Evolutionary conservation across 2,329 filamentous ascomycete species (phyloP), one percentile per base, ranked within the genome.

Genomic region (Teratosphaeria viscida): DNA sequence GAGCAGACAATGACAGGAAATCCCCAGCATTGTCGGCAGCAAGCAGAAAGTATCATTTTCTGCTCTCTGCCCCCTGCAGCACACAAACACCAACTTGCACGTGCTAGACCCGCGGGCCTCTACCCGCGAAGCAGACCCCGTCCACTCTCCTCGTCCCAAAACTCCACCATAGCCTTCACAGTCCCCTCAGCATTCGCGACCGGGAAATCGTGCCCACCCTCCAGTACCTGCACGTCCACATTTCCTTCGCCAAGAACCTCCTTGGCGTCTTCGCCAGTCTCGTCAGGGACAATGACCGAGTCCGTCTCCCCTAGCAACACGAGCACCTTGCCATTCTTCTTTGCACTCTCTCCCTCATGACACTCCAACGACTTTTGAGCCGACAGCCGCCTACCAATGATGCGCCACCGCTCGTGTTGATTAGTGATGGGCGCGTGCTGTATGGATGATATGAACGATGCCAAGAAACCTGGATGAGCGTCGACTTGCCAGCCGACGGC

Each of bases 401-500:
- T 73, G 27, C 70, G 70, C 88, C 88, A 92, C 52, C 83, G 77
- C 43, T 78, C 76, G 59, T 84, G 79, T 63, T 87, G 81, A 12
- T 81, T 79, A 62, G 86, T 83, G 26, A 92, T 84, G 0, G 89
- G 89, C 1, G 85, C 86, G 67, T 87, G 75, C 23, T 85, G 80
- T 65, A 92, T 86, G 34, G 82, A 85, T 60, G 84, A 88, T 67
- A 90, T 81, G 67, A 91, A 91, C 0, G 88, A 82, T 2, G 78
- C 76, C 5, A 90, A 76, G 67, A 90, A 92, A 0, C 87, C 89
- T 1, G 71, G 68, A 69, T 92, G 87, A 32, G 81, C 69, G 39
- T 78, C 75, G 23, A 90, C 74, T 72, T 92, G 89, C 86, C 88
- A 91, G 54, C 76, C 73, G 55, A 90, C 84, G 0, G 87, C 82